A percentile compares a stretch with the other conserved stretches of the same genome.
Conservation (phyloP, 306 rosid genomes). For the Prunus campanulata region DNA sequence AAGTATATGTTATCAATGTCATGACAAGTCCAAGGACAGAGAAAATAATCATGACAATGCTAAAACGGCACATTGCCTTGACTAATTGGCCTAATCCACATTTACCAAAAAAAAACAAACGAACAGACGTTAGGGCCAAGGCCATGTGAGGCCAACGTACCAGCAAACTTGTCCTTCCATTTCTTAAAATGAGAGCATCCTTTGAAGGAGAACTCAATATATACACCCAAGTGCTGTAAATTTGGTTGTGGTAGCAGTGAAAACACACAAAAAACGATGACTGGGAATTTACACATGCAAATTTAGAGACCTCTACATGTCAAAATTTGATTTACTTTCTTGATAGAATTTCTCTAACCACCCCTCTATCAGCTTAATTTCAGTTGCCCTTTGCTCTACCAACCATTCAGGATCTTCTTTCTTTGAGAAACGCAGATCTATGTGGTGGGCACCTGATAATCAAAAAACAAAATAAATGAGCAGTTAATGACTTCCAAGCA, state of each 20-base stretch:
- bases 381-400: constrained; percentile 60
- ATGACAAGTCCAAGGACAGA: too few relatives aligned
- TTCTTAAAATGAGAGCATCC: too few relatives aligned
- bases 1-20: too few relatives aligned
- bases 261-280: neutral
- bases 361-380: constrained; percentile 59
- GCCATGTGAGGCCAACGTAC: too few relatives aligned
- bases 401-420: constrained; percentile 78
- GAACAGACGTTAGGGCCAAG: too few relatives aligned
- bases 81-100: too few relatives aligned
- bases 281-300: neutral
- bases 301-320: constrained; percentile 15
- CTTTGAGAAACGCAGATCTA: constrained; percentile 73
- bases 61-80: too few relatives aligned
- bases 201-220: too few relatives aligned
- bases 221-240: neutral
- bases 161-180: too few relatives aligned
- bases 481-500: neutral
- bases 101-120: too few relatives aligned
- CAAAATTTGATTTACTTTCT: constrained; percentile 28
- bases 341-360: constrained; percentile 55
- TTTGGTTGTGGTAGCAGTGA: neutral
- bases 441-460: constrained; percentile 69
- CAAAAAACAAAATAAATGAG: constrained; percentile 1
- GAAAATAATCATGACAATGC: too few relatives aligned